Conservation (phyloP, 2,329 filamentous ascomycete species). For the Microdochium paspali region DNA sequence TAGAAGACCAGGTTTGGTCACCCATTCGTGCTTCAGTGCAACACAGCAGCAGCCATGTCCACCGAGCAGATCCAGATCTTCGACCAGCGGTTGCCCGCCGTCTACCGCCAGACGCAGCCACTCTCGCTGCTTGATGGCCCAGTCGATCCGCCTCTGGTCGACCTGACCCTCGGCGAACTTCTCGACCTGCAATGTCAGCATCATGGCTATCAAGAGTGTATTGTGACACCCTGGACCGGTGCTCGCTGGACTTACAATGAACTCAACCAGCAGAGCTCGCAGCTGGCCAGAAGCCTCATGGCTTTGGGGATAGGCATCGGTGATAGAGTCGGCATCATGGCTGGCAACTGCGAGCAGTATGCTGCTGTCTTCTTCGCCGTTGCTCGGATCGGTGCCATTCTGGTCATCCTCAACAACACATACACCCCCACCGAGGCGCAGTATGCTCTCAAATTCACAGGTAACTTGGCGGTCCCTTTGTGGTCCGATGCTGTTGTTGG, state of each 20-base stretch:
- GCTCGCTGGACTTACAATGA: conserved; percentile 64
- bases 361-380: conserved; percentile 65
- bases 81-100: background rate
- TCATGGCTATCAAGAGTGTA: conserved; percentile 55
- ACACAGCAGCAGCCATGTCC: background rate
- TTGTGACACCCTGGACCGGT: conserved; percentile 69
- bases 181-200: conserved; percentile 61
- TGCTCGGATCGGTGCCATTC: conserved; percentile 54
- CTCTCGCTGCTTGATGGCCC: conserved; percentile 59
- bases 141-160: conserved; percentile 57
- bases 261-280: conserved; percentile 51
- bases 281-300: conserved; percentile 56
- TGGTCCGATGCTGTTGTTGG: background rate
- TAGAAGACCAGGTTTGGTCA: too few relatives aligned
- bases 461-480: conserved; percentile 26
- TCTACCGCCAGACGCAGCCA: conserved; percentile 19
- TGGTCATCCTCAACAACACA: conserved; percentile 76
- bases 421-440: conserved; percentile 66
- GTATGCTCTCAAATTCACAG: conserved; percentile 62
- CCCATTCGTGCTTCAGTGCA: too few relatives aligned
- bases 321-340: conserved; percentile 68
- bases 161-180: conserved; percentile 64
- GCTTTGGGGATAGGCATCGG: conserved; percentile 57
- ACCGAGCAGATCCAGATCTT: background rate
- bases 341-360: conserved; percentile 76